A percentile compares a stretch with the other conserved stretches of the same genome.
phyloP scores from a whole-genome alignment of 331 rosid species.

The Erythrophleum ivorense region DNA sequence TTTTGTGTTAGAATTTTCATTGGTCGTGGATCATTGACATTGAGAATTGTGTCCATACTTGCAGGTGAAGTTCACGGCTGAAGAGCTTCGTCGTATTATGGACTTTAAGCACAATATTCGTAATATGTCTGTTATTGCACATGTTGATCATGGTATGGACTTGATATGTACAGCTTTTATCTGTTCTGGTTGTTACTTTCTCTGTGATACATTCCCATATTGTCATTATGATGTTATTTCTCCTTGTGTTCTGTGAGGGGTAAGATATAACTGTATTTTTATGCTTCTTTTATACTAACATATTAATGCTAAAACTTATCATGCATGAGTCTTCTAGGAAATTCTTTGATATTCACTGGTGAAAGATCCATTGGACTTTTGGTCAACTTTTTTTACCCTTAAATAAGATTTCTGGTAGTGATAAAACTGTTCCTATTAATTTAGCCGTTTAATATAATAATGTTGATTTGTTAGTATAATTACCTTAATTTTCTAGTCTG shows the following conservation, averaged over 20 bases:
- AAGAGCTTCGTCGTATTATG: slow-evolving; percentile 84
- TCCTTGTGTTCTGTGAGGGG: no score
- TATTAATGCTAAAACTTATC: not conserved
- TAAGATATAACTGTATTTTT: not conserved
- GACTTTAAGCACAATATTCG: slow-evolving; percentile 82
- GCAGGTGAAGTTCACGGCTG: slow-evolving; percentile 95
- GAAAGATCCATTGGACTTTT: not conserved
- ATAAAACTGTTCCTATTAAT: not conserved
- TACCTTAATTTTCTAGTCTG: not conserved
- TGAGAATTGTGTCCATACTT: slow-evolving; percentile 13
- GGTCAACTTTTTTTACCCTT: not conserved
- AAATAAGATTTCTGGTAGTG: not conserved
- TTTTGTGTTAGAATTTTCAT: not conserved
- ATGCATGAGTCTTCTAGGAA: not conserved
- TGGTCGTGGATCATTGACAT: slow-evolving; percentile 2
- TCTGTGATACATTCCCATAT: not conserved
- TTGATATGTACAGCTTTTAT: not conserved
- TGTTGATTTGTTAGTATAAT: not conserved
- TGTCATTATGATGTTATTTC: not conserved
- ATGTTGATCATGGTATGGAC: slow-evolving; percentile 81
- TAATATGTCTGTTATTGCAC: slow-evolving; percentile 95
- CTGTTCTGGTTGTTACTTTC: not conserved
- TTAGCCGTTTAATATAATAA: not conserved
- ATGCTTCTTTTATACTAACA: not conserved
- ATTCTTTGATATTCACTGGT: not conserved